Conservation (phyloP, 768 basidiomycete genomes). For the Lactifluus hygrophoroides region DNA sequence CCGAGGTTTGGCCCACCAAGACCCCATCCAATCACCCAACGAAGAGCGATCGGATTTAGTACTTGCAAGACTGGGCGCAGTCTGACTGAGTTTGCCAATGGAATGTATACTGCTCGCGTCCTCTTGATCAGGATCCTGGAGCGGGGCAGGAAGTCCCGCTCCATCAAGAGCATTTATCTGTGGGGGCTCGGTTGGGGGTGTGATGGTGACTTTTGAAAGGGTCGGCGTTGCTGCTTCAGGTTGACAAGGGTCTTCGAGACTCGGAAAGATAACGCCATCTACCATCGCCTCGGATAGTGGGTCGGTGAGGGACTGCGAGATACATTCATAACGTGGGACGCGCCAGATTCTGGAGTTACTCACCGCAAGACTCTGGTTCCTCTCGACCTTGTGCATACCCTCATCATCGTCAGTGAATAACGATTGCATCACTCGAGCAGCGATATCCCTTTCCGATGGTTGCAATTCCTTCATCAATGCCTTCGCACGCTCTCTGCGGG, state of each 20-base stretch:
- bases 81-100: constrained; percentile 13
- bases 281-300: constrained; percentile 39
- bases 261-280: constrained; percentile 39
- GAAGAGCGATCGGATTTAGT: constrained; percentile 29
- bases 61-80: constrained; percentile 7
- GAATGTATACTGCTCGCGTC: constrained; percentile 17
- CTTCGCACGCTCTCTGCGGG: constrained; percentile 43
- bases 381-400: constrained; percentile 38
- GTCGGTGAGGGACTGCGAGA: constrained; percentile 36
- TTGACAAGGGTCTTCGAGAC: constrained; percentile 25
- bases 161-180: neutral
- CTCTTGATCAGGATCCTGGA: neutral
- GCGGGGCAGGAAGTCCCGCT: neutral
- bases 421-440: constrained; percentile 55
- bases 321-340: neutral
- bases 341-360: constrained; percentile 20
- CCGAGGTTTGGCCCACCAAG: constrained; percentile 56
- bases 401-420: constrained; percentile 47
- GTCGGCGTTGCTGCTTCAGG: constrained; percentile 9
- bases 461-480: constrained; percentile 48
- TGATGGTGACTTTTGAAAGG: constrained; percentile 12
- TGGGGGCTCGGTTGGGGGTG: neutral
- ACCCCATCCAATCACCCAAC: constrained; percentile 71
- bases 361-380: constrained; percentile 54
- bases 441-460: constrained; percentile 57